Evolutionary conservation across 768 basidiomycete genomes (phyloP).

Genomic region (Mrakia blollopis): DNA sequence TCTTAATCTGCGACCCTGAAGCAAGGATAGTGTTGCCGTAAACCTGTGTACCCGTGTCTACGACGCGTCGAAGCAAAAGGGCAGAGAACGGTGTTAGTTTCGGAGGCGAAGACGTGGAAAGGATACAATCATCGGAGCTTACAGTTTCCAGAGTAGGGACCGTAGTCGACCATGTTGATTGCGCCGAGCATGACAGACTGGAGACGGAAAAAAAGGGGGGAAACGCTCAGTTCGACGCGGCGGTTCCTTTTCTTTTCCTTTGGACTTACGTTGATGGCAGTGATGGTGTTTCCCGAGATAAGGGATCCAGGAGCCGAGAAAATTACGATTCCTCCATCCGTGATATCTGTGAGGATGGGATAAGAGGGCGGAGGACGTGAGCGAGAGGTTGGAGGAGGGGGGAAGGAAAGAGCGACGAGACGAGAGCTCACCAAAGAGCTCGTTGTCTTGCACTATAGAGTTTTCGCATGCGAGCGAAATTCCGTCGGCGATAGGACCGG

Average conservation of each 20-base stretch:
- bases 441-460: not conserved
- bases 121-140: not conserved
- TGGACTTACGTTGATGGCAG: not conserved
- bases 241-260: not conserved
- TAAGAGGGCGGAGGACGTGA: not conserved
- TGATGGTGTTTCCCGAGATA: constrained; percentile 8
- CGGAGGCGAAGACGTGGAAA: no score
- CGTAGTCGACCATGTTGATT: constrained; percentile 23
- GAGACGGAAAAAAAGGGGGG: not conserved
- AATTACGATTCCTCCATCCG: constrained; percentile 18
- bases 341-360: not conserved
- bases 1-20: constrained; percentile 12
- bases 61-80: not conserved
- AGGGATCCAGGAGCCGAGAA: not conserved
- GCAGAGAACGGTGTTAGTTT: not conserved
- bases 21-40: not conserved
- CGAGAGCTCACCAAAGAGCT: not conserved
- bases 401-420: not conserved
- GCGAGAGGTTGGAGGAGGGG: not conserved
- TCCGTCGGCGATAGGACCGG: constrained; percentile 11
- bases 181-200: constrained; percentile 1
- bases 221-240: not conserved
- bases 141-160: not conserved
- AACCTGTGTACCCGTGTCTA: not conserved
- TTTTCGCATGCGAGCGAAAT: not conserved